Base-by-base conservation (phyloP, 1,284 basidiomycete genomes). In the Sparassis latifolia region DNA sequence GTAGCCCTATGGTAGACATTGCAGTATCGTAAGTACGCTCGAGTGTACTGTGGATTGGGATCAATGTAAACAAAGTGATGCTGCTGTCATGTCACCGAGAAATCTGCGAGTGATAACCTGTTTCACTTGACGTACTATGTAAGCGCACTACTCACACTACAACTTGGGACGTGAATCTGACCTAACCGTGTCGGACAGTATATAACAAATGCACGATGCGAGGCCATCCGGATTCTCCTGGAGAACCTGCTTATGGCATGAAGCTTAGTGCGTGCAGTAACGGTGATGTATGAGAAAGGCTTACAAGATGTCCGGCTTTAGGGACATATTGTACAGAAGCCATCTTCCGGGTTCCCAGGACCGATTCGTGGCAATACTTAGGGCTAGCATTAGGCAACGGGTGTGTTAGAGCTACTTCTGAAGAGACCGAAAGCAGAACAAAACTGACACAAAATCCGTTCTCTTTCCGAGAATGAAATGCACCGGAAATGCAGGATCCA, bases 181-280 rank as follows among this genome's bases (percentile, higher is more conserved):
- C 35, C 35, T 20, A 37, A 30, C 20, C 6, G 32, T 44, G 30
- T 20, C 43, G 30, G 9, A 29, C 10, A 45, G 33, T 29, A 45
- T 37, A 4, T 45, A 4, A 5, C n/a, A 12, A 12, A 45, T 33
- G 31, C 44, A n/a, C 31, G 10, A 6, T 37, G 44, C 44, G 6
- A 45, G 10, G 9, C 44, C 44, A 37, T 45, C 33, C n/a, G 44
- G 44, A 37, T 45, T 45, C 44, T 45, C 44, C 28, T 45, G 44
- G 4, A 45, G 5, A 5, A 37, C 44, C 44, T 45, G 44, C n/a
- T 9, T 35, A 10, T 10, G 33, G 5, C 4, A 31, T 37, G 5
- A 33, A 5, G 44, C 10, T 5, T 30, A 44, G 30, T 44, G 9
- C 32, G 5, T 10, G 9, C 5, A 30, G 10, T 44, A 5, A 30